Base-by-base conservation (phyloP, 164 flowering plant species). In the Sextonia rubra region DNA sequence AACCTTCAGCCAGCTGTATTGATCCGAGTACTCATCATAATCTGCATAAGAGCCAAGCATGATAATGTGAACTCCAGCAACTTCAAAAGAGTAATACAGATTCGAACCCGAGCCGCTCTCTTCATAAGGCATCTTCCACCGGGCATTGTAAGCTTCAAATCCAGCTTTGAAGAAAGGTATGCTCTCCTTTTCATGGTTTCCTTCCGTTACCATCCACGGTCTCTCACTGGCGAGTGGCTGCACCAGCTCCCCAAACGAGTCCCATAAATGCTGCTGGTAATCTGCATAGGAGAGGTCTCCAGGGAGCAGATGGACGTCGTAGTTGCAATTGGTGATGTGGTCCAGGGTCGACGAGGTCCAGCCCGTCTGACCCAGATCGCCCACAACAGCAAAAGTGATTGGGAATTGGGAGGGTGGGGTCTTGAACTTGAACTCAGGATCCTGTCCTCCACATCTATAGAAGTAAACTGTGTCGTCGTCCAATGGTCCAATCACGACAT, bases 131-230 rank as follows among this genome's bases (percentile, higher is more conserved):
- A 95, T 93, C 78, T 87, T 91, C 99, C 99, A 93, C 71, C 99
- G 81, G 14, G 98, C 84, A 86, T 95, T 95, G 71, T 93, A 95
- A 26, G 99, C 81, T 69, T 68, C 76, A 80, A 93, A 93, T 9
- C 87, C 86, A 67, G 82, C 86, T 70, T 77, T 84, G 3, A 93
- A 7, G 3, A 93, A 69, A 17, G 90, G 97, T 73, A 93, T 89
- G 25, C 63, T 60, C 79, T 95, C 98, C 76, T 82, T 77, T 80
- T 93, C 98, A 82, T 93, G 98, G 83, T 95, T 93, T 25, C 99
- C 98, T 82, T 95, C 76, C 27, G 97, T 93, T 48, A 93, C 99
- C 98, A 95, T 95, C 98, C 99, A 95, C 9, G 98, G 96, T 81
- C 92, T 89, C 23, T 88, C 73, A 79, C 98, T 95, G 2, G 99